phyloP scores from a whole-genome alignment of 352 stramenopile genomes.

The Globisporangium mamillatum region DNA sequence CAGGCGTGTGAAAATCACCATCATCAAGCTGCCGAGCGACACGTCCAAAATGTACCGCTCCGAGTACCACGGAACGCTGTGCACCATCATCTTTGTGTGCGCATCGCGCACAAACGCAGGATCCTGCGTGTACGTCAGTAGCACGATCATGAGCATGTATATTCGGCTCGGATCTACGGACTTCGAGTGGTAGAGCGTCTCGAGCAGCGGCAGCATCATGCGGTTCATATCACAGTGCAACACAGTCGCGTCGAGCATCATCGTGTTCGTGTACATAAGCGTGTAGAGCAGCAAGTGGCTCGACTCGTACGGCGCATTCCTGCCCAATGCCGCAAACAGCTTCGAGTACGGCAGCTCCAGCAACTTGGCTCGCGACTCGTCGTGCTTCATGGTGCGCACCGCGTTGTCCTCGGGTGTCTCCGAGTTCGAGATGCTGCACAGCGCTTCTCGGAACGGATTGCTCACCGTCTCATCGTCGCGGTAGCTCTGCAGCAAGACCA shows the following conservation, averaged over 20 bases:
- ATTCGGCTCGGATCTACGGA: constrained; percentile 60
- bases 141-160: constrained; percentile 71
- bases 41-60: constrained; percentile 78
- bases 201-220: constrained; percentile 61
- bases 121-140: constrained; percentile 70
- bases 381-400: constrained; percentile 21
- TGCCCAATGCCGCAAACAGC: constrained; percentile 49
- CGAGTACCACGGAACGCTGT: constrained; percentile 70
- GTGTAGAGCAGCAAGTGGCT: constrained; percentile 77
- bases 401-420: constrained; percentile 19
- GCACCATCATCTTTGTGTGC: constrained; percentile 59
- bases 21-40: constrained; percentile 68
- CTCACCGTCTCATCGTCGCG: constrained; percentile 36
- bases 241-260: constrained; percentile 49
- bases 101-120: constrained; percentile 52
- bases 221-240: constrained; percentile 40
- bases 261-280: constrained; percentile 59
- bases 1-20: constrained; percentile 75
- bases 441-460: constrained; percentile 67
- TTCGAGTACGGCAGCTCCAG: constrained; percentile 45
- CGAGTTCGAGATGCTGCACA: constrained; percentile 41
- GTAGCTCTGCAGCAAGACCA: constrained; percentile 70
- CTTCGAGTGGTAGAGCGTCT: constrained; percentile 67
- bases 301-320: constrained; percentile 57
- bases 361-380: constrained; percentile 26